Percentiles rank a stretch among this genome's conserved stretches.
Evolutionary conservation across 176 grass and related monocot genomes (phyloP).

Genomic region (Guadua angustifolia): DNA sequence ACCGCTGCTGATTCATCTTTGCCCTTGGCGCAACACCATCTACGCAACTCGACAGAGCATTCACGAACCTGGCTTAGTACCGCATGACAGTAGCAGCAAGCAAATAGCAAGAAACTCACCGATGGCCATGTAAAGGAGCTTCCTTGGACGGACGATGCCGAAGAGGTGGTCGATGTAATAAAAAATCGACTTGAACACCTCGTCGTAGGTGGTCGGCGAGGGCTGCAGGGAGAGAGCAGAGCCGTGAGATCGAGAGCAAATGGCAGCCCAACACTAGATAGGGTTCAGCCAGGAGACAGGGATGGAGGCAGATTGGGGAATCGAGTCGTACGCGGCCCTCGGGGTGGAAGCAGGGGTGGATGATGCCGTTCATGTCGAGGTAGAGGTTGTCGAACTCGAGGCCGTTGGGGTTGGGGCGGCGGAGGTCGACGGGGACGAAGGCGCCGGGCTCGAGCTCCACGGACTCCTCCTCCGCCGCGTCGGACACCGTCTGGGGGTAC

Average conservation of each 20-base stretch:
- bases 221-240: conserved; percentile 56
- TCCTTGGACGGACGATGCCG: conserved; percentile 81
- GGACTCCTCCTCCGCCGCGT: conserved; percentile 81
- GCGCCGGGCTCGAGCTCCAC: conserved; percentile 67
- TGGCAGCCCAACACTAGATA: not conserved
- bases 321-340: conserved; percentile 68
- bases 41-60: conserved; percentile 5
- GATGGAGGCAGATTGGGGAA: not conserved
- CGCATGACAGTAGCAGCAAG: not conserved
- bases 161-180: conserved; percentile 96
- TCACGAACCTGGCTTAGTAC: conserved; percentile 13
- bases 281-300: not conserved
- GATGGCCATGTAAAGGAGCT: conserved; percentile 93
- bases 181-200: conserved; percentile 95
- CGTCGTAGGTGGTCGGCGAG: conserved; percentile 79
- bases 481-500: conserved; percentile 71
- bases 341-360: conserved; percentile 98
- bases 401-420: conserved; percentile 86
- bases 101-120: conserved; percentile 51
- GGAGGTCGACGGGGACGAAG: conserved; percentile 78
- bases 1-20: conserved; percentile 97
- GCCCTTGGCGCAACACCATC: conserved; percentile 93
- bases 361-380: conserved; percentile 94
- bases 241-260: conserved; percentile 36
- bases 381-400: conserved; percentile 98